Base-by-base conservation (phyloP, 2,329 filamentous ascomycete species). In the Aureobasidium sp. region DNA sequence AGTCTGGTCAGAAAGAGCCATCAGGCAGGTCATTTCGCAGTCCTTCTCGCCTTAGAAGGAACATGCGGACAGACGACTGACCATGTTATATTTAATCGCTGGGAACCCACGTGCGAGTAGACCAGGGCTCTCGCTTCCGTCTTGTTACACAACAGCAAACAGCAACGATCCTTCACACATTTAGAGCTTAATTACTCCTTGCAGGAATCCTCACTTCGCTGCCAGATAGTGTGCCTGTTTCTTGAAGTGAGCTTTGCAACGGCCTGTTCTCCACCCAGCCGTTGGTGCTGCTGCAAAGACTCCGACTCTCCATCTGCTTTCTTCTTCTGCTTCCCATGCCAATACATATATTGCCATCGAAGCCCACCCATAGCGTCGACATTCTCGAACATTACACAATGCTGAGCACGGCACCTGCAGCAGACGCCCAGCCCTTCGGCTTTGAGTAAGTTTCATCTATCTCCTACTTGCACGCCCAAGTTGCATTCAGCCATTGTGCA, bases 391-490 rank as follows among this genome's bases (percentile, higher is more conserved):
- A 57, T 58, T 58, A 37, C 55, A 58, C 55, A 47, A 58, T 58
- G 55, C 22, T 20, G 55, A 58, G 55, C 29, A 58, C 41, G 37
- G 29, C 55, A 48, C 20, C 42, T 48, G 42, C 55, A 58, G 29
- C 41, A 47, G 42, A 47, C 6, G 42, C 42, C 55, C 55, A 42
- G 31, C 55, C 31, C 42, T 58, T 20, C 31, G 55, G 55, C 55
- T 58, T 58, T 58, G 55, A 58, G 55, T 58, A 58, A 20, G 55
- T 58, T 22, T 42, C 48, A 47, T 58, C 34, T 47, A 58, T 48
- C 31, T 39, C 53, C n/a, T 57, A 34, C 39, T 45, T 31, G 22
- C 25, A 42, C 17, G 8, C 52, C 20, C 22, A 55, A 55, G 20
- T 47, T 39, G 53, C 42, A 48, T 39, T 11, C 39, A 31, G 53